phyloP scores from a whole-genome alignment of 2,329 filamentous ascomycete species.

The Aureobasidium subglaciale region DNA sequence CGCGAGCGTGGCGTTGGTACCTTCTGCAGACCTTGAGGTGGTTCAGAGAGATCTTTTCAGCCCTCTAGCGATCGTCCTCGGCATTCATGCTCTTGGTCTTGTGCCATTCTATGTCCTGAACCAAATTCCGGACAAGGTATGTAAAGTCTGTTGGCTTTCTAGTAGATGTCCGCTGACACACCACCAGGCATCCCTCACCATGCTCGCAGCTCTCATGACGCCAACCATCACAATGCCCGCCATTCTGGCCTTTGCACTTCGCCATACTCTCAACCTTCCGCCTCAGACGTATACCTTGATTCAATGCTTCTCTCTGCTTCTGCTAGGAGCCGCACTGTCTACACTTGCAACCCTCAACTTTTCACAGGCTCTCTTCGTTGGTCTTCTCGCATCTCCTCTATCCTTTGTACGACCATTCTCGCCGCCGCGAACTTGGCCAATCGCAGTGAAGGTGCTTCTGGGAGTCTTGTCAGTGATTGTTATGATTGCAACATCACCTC shows the following conservation, averaged over 20 bases:
- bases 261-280: slow-evolving; percentile 43
- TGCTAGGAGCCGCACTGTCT: slow-evolving; percentile 85
- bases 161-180: not conserved
- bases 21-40: slow-evolving; percentile 31
- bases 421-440: slow-evolving; percentile 6
- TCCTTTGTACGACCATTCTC: slow-evolving; percentile 55
- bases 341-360: slow-evolving; percentile 95
- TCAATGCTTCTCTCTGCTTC: slow-evolving; percentile 85
- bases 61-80: slow-evolving; percentile 65
- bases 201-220: slow-evolving; percentile 10
- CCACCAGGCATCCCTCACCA: slow-evolving; percentile 4
- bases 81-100: slow-evolving; percentile 68
- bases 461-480: slow-evolving; percentile 9
- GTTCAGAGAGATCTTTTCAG: slow-evolving; percentile 62
- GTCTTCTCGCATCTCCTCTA: slow-evolving; percentile 69
- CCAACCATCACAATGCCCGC: slow-evolving; percentile 25
- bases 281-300: slow-evolving; percentile 68
- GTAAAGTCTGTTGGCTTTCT: slow-evolving; percentile 23
- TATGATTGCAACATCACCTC: slow-evolving; percentile 15
- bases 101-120: slow-evolving; percentile 85
- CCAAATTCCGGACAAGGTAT: slow-evolving; percentile 58
- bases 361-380: slow-evolving; percentile 77
- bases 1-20: slow-evolving; percentile 32
- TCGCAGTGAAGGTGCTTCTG: not conserved
- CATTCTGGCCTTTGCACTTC: slow-evolving; percentile 25